Evolutionary conservation across 768 basidiomycete species (phyloP).

Genomic region (Suillus bovinus): DNA sequence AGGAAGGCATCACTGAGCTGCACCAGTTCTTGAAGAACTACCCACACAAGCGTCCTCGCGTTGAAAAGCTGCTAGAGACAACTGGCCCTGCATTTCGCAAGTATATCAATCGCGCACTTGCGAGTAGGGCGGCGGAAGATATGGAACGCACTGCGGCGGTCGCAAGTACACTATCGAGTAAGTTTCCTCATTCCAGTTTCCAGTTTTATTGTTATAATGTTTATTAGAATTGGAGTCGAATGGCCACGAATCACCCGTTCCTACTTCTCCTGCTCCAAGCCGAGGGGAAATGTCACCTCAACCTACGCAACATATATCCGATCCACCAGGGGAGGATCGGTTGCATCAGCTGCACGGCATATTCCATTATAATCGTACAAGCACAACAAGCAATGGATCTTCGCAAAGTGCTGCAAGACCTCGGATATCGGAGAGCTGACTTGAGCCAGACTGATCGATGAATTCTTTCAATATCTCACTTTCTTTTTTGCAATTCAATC

Average conservation of each 20-base stretch:
- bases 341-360: conserved; percentile 76
- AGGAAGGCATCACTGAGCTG: conserved; percentile 92
- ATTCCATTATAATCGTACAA: conserved; percentile 76
- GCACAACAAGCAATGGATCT: conserved; percentile 51
- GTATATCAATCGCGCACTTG: conserved; percentile 86
- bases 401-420: conserved; percentile 23
- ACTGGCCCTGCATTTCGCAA: conserved; percentile 90
- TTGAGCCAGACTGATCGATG: conserved; percentile 22
- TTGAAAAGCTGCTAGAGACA: conserved; percentile 86
- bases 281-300: conserved; percentile 34
- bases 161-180: conserved; percentile 82
- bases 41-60: conserved; percentile 78
- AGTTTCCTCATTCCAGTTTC: conserved; percentile 7
- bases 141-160: conserved; percentile 77
- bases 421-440: conserved; percentile 14
- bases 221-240: conserved; percentile 64
- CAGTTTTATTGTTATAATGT: conserved; percentile 12
- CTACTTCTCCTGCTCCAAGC: conserved; percentile 31
- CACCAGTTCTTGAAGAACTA: conserved; percentile 92
- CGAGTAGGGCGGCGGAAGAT: conserved; percentile 86
- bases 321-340: conserved; percentile 56
- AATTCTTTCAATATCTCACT: conserved; percentile 23
- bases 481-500: conserved; percentile 5
- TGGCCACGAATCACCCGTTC: conserved; percentile 34
- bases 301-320: conserved; percentile 33